Conservation (phyloP, 2,329 filamentous ascomycete genomes). For the Neonectria neomacrospora region DNA sequence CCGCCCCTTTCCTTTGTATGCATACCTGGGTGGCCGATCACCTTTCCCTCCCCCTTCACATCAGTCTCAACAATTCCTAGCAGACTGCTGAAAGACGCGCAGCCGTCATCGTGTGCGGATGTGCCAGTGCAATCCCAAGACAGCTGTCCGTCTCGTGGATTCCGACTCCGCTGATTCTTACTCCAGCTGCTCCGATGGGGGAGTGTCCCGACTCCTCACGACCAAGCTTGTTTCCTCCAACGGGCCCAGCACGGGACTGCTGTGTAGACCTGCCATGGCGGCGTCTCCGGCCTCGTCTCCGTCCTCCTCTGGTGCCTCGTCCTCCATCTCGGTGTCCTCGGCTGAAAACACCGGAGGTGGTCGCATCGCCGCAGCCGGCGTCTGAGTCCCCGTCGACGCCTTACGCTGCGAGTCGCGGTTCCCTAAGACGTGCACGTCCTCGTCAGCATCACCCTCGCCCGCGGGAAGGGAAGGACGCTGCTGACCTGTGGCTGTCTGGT, state of each 20-base stretch:
- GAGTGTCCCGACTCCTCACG: background rate
- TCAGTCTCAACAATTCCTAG: background rate
- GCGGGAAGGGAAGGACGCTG: background rate
- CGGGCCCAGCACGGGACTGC: background rate
- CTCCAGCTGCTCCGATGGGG: background rate
- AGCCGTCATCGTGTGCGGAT: background rate
- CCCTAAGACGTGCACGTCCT: background rate
- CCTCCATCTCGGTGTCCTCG: background rate
- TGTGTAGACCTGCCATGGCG: background rate
- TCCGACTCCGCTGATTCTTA: background rate
- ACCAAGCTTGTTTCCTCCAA: background rate
- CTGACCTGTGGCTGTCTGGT: conserved; percentile 22
- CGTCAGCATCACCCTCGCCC: background rate
- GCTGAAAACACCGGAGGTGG: background rate
- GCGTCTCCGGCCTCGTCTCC: background rate
- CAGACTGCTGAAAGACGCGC: background rate
- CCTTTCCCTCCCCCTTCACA: background rate
- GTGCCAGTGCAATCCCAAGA: background rate
- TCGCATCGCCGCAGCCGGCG: background rate
- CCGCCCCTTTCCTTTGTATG: background rate
- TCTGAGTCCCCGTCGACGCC: background rate
- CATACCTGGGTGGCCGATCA: background rate
- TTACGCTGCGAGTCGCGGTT: background rate
- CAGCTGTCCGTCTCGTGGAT: background rate
- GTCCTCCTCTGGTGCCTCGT: background rate